Conservation (phyloP, 768 basidiomycete genomes). For the Tephrocybe sp. region DNA sequence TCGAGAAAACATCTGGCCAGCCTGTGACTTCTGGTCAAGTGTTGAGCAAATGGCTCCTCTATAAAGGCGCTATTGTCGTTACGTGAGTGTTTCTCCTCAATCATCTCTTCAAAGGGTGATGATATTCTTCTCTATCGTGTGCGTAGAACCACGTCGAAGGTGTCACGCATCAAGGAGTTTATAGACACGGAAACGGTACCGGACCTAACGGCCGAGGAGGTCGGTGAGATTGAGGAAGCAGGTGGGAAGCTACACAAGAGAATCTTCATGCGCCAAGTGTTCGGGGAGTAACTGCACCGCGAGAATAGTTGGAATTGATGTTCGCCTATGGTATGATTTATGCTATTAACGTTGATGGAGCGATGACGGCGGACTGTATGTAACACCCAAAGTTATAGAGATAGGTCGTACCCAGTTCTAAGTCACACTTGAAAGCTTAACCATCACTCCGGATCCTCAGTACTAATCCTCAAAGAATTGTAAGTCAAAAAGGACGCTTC, state of each 20-base stretch:
- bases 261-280: slow-evolving; percentile 38
- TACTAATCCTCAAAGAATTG: too few relatives aligned
- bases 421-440: too few relatives aligned
- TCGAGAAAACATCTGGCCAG: slow-evolving; percentile 38
- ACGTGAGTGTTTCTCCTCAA: slow-evolving; percentile 43
- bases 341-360: too few relatives aligned
- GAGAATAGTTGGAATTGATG: too few relatives aligned
- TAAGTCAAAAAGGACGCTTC: too few relatives aligned
- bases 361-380: too few relatives aligned
- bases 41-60: slow-evolving; percentile 64
- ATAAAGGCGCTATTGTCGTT: slow-evolving; percentile 64
- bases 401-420: too few relatives aligned
- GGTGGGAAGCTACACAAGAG: slow-evolving; percentile 49
- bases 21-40: slow-evolving; percentile 61
- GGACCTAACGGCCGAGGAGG: slow-evolving; percentile 58
- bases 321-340: too few relatives aligned
- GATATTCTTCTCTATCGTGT: too few relatives aligned
- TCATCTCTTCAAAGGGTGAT: neutral
- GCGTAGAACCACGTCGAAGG: slow-evolving; percentile 54
- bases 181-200: slow-evolving; percentile 40
- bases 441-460: too few relatives aligned
- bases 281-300: slow-evolving; percentile 25
- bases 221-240: slow-evolving; percentile 59
- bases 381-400: too few relatives aligned
- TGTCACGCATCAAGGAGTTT: slow-evolving; percentile 45